phyloP scores from a whole-genome alignment of 495 filamentous ascomycete genomes.

The Beverwykella pulmonaria region DNA sequence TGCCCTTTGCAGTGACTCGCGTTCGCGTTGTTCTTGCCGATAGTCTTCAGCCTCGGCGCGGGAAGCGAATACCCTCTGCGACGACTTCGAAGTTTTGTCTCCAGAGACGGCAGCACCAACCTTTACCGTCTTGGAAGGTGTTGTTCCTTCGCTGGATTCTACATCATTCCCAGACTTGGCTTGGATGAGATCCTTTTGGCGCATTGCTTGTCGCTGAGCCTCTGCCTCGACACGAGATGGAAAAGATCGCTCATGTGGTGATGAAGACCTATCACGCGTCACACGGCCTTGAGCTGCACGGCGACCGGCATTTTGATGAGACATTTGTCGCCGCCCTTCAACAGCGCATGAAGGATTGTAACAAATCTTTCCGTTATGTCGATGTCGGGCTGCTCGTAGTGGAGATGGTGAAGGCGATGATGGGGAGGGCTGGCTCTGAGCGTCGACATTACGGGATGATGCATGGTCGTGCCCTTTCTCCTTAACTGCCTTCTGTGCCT shows the following conservation, averaged over 20 bases:
- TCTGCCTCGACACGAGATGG: constrained; percentile 17
- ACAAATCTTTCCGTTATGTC: constrained; percentile 13
- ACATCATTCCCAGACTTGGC: not conserved
- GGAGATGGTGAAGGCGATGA: not conserved
- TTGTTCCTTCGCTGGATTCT: not conserved
- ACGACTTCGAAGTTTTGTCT: not conserved
- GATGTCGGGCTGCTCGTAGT: not conserved
- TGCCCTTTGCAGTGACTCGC: constrained; percentile 43
- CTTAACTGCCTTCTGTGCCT: not conserved
- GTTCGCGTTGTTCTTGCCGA: constrained; percentile 21
- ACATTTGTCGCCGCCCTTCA: not conserved
- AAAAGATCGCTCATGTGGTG: not conserved
- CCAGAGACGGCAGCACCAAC: not conserved
- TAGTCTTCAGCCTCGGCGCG: constrained; percentile 22
- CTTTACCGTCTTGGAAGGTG: not conserved
- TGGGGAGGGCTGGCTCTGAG: not conserved
- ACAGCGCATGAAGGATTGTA: not conserved
- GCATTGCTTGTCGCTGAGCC: constrained; percentile 5
- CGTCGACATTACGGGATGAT: not conserved
- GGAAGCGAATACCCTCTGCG: constrained; percentile 9
- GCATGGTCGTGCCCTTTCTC: not conserved
- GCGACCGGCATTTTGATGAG: not conserved
- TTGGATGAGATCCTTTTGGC: not conserved
- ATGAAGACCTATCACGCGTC: not conserved
- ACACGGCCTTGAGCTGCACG: not conserved